Conservation (phyloP, 441 rosid genomes). For the Eutrema salsugineum region DNA sequence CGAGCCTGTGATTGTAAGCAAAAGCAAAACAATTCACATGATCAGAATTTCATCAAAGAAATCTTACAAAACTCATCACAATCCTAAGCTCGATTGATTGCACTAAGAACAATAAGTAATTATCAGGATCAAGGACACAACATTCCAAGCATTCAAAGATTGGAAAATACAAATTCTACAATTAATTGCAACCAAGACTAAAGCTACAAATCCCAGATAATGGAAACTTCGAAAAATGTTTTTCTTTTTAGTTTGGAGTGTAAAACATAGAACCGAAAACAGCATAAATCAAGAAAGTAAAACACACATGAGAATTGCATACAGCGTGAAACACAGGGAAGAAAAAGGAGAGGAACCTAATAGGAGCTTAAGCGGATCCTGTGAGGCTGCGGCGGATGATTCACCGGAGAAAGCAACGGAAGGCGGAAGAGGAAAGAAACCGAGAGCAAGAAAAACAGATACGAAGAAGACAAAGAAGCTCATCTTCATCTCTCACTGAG, state of each 20-base stretch:
- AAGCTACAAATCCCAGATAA: constrained; percentile 4
- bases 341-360: constrained; percentile 43
- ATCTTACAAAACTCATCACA: not conserved
- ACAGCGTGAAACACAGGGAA: not conserved
- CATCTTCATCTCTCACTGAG: constrained; percentile 22
- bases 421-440: constrained; percentile 27
- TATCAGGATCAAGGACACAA: not conserved
- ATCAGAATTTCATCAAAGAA: not conserved
- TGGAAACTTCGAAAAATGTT: not conserved
- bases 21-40: not conserved
- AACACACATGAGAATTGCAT: not conserved
- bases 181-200: not conserved
- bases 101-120: not conserved
- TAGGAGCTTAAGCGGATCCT: constrained; percentile 49
- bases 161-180: not conserved
- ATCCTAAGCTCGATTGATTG: not conserved
- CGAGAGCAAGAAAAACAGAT: constrained; percentile 25
- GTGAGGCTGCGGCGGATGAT: constrained; percentile 16
- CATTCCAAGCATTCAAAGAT: constrained; percentile 3
- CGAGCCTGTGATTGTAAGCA: constrained; percentile 40
- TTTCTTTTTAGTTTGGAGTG: not conserved
- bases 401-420: constrained; percentile 35
- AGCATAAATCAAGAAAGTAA: not conserved
- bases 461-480: constrained; percentile 18
- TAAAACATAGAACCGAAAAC: not conserved